Conservation (phyloP, 345 rosid genomes). For the Ceriops tagal region DNA sequence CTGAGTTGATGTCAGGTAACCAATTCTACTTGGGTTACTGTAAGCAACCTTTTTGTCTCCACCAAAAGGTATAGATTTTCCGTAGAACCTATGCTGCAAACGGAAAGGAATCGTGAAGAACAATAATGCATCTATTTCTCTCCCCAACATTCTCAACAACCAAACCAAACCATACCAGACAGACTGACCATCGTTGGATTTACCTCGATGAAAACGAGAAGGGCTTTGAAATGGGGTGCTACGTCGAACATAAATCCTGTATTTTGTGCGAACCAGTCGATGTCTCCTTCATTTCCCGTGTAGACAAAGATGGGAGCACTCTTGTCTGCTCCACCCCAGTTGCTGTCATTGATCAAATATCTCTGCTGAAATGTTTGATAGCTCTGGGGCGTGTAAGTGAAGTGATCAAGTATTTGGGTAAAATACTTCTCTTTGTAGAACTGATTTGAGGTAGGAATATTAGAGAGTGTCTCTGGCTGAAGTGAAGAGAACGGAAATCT, state of each 20-base stretch:
- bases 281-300: constrained; percentile 58
- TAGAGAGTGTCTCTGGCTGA: constrained; percentile 24
- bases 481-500: constrained; percentile 32
- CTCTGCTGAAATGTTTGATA: constrained; percentile 52
- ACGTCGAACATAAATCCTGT: constrained; percentile 55
- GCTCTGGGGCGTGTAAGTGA: constrained; percentile 46
- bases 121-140: too few relatives aligned
- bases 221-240: constrained; percentile 53
- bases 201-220: constrained; percentile 61
- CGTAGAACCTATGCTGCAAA: constrained; percentile 62
- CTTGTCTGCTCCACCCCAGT: constrained; percentile 44
- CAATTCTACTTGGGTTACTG: constrained; percentile 43
- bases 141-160: too few relatives aligned
- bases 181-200: background rate
- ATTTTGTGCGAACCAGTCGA: constrained; percentile 62
- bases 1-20: constrained; percentile 49
- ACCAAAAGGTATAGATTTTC: constrained; percentile 56
- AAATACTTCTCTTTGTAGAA: constrained; percentile 37
- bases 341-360: constrained; percentile 41
- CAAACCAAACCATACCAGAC: too few relatives aligned
- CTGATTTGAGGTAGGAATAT: background rate
- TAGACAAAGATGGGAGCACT: constrained; percentile 58
- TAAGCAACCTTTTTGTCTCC: constrained; percentile 46
- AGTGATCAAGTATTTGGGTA: constrained; percentile 65
- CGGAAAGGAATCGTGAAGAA: background rate